Percentiles rank a stretch among this genome's conserved stretches.
Evolutionary conservation across 352 stramenopile species (phyloP).

Genomic region (Pythium myriotylum): DNA sequence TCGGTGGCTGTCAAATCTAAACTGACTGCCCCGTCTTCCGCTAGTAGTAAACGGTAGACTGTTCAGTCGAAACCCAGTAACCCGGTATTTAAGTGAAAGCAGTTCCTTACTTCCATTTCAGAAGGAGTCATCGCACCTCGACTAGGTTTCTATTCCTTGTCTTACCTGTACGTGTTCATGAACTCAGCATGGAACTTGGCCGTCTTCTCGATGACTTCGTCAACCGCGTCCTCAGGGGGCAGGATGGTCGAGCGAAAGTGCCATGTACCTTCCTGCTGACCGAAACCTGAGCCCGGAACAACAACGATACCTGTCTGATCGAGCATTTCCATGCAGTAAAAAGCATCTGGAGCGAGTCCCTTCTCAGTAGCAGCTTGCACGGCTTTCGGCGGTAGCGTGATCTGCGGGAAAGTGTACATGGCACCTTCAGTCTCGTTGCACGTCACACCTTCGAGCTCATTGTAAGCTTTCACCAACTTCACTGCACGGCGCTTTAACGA

Average conservation of each 20-base stretch:
- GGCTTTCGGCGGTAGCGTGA: constrained; percentile 90
- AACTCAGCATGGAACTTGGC: constrained; percentile 95
- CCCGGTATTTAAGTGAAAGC: constrained; percentile 16
- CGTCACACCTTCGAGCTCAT: constrained; percentile 95
- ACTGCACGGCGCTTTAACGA: constrained; percentile 93
- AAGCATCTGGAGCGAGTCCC: constrained; percentile 91
- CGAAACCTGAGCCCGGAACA: constrained; percentile 98
- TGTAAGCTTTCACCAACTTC: constrained; percentile 94
- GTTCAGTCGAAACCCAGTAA: neutral
- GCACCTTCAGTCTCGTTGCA: constrained; percentile 97
- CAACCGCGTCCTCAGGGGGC: constrained; percentile 95
- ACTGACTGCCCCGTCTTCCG: constrained; percentile 30
- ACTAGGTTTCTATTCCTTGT: neutral
- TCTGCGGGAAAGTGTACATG: constrained; percentile 98
- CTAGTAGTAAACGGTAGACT: constrained; percentile 31
- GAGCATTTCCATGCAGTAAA: constrained; percentile 97
- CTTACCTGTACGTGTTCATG: constrained; percentile 93
- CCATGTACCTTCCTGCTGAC: constrained; percentile 94
- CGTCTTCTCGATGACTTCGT: constrained; percentile 95
- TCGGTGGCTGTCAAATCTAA: constrained; percentile 35
- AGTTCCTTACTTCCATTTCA: constrained; percentile 6
- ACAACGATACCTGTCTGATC: constrained; percentile 97
- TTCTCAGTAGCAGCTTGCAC: constrained; percentile 77
- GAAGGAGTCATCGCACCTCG: neutral
- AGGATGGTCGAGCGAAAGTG: constrained; percentile 99